phyloP scores from a whole-genome alignment of 306 rosid species.

The Potentilla sterilis region DNA sequence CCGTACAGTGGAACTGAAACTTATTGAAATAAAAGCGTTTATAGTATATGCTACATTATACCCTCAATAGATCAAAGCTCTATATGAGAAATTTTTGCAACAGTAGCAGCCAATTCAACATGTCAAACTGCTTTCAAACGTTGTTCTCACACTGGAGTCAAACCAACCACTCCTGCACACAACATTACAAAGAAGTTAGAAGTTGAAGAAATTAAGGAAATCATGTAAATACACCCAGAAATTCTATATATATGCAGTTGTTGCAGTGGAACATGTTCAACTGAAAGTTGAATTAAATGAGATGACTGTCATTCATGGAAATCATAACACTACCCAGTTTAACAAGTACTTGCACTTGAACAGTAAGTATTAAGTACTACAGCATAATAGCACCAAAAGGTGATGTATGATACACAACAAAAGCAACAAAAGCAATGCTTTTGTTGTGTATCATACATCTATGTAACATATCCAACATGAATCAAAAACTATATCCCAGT shows the following conservation, averaged over 20 bases:
- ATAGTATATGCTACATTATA: constrained; percentile 23
- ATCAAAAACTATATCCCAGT: not conserved
- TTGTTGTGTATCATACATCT: no score
- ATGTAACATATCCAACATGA: not conserved
- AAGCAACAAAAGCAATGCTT: no score
- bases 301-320: not conserved
- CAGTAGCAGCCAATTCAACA: constrained; percentile 20
- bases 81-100: constrained; percentile 20
- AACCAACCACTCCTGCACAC: constrained; percentile 68
- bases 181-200: not conserved
- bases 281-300: not conserved
- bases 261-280: not conserved
- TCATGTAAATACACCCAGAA: not conserved
- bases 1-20: constrained; percentile 9
- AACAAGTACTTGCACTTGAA: not conserved
- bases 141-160: constrained; percentile 54
- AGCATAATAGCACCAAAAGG: not conserved
- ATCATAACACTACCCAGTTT: not conserved
- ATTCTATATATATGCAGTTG: constrained; percentile 3
- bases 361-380: not conserved
- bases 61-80: constrained; percentile 24
- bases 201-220: constrained; percentile 9
- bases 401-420: not conserved
- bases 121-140: constrained; percentile 17
- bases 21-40: constrained; percentile 21